Evolutionary conservation across 352 stramenopile species (phyloP).

Genomic region (Blastocystis sp.): DNA sequence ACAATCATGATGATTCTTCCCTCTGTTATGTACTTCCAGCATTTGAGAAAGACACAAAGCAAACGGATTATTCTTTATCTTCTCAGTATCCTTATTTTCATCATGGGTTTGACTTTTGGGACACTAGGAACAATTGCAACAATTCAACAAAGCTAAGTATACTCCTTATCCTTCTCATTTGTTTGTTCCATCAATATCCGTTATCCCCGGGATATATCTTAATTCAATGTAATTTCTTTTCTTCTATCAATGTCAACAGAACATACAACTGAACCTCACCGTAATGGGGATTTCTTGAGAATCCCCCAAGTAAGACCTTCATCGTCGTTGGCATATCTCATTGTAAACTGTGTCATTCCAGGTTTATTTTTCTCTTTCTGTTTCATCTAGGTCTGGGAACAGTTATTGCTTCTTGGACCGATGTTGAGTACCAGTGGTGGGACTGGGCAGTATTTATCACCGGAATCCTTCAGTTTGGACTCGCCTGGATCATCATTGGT

Average conservation of each 20-base stretch:
- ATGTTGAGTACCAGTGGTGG: constrained; percentile 52
- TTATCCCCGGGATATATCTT: not conserved
- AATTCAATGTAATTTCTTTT: too few relatives aligned
- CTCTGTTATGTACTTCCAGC: constrained; percentile 31
- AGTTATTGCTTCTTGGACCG: constrained; percentile 43
- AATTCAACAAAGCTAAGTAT: constrained; percentile 30
- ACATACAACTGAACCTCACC: not conserved
- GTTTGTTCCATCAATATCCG: constrained; percentile 13
- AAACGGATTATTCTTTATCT: not conserved
- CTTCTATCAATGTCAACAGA: not conserved
- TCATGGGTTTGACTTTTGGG: constrained; percentile 13
- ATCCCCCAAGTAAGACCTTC: constrained; percentile 40
- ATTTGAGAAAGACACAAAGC: constrained; percentile 5
- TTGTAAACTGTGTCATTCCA: constrained; percentile 60
- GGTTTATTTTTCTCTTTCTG: not conserved
- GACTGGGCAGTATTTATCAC: constrained; percentile 58
- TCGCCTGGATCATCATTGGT: constrained; percentile 58
- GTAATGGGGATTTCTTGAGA: constrained; percentile 37
- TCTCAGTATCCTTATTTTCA: constrained; percentile 5
- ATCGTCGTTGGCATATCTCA: constrained; percentile 27
- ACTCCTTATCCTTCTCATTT: not conserved
- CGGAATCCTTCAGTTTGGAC: constrained; percentile 52
- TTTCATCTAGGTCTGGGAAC: constrained; percentile 34
- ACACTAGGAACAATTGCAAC: constrained; percentile 25
- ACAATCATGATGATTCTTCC: constrained; percentile 63